Evolutionary conservation across 1,284 basidiomycete species (phyloP).

Genomic region (Cystobasidiaceae sp.): DNA sequence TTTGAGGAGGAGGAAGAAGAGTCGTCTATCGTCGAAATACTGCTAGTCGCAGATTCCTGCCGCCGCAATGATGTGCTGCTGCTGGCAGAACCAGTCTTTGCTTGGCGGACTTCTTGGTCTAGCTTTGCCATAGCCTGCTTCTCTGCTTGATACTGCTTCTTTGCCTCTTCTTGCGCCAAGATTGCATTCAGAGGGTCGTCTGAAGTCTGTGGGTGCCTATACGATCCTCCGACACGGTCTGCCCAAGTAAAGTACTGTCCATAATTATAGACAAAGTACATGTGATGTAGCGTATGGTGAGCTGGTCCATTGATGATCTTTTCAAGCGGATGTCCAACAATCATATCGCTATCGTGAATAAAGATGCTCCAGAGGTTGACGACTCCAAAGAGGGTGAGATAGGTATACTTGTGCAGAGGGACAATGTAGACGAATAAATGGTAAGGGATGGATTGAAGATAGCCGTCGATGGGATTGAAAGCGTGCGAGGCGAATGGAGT

Average conservation of each 20-base stretch:
- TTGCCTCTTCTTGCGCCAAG: conserved; percentile 47
- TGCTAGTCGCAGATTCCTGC: too few species aligned
- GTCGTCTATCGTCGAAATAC: too few species aligned
- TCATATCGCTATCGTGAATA: conserved; percentile 99
- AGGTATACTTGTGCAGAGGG: conserved; percentile 78
- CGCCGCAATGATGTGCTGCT: too few species aligned
- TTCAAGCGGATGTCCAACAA: conserved; percentile 85
- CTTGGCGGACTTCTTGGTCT: too few species aligned
- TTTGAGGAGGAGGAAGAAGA: too few species aligned
- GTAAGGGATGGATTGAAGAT: conserved; percentile 87
- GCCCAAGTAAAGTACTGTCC: conserved; percentile 88
- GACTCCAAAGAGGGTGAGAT: conserved; percentile 74
- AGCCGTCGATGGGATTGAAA: conserved; percentile 95
- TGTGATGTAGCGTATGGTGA: conserved; percentile 87
- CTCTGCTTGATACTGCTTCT: conserved; percentile 30
- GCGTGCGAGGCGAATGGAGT: conserved; percentile 95
- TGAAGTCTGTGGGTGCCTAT: conserved; percentile 73
- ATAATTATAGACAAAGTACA: conserved; percentile 41
- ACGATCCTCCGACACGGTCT: conserved; percentile 75
- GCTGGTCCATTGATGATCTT: conserved; percentile 93
- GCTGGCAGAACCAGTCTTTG: too few species aligned
- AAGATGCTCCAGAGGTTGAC: conserved; percentile 91
- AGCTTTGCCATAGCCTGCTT: conserved; percentile 16
- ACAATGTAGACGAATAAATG: conserved; percentile 89
- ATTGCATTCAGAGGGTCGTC: conserved; percentile 79